Evolutionary conservation across 257 asterid genomes (phyloP), one percentile per base, ranked within the genome.

Genomic region (Solanum microdontum): DNA sequence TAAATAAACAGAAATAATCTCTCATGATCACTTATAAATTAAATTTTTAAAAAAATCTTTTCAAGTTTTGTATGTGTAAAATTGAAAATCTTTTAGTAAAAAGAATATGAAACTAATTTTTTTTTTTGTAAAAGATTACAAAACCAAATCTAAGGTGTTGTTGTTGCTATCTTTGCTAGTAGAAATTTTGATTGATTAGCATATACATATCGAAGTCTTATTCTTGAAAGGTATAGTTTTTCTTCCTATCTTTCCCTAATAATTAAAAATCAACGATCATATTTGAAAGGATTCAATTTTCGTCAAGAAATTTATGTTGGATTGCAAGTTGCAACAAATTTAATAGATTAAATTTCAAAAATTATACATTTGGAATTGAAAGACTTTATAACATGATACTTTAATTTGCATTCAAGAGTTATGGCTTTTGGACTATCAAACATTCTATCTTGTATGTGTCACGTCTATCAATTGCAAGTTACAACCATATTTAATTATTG

Each of bases 41-140:
- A 0, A n/a, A 2, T 51, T 51, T 51, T 1, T 0, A 1, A 4
- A 4, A 15, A 15, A 51, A 51, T 15, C 0, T 15, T 17, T 51
- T 51, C n/a, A 51, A 17, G 23, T 51, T 17, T 55, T 4, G 4
- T 17, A 17, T 2, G 13, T 62, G 69, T 62, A 62, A 62, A 62
- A 55, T 17, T 55, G 11, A 55, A 55, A 55, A 55, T 55, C 66
- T 55, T 21, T 17, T 19, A n/a, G 24, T 55, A 55, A 9, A 62
- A 23, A 0, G 0, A 21, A 23, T 8, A 62, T 62, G 9, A 4
- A 9, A 21, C 2, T 23, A 15, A 12, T 1, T 8, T 17, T 17
- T 15, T 40, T 48, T 8, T 9, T n/a, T 4, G 0, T 0, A 21
- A 21, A 21, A 21, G 26, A 23, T 60, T 60, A 55, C 24, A 62